Conservation (phyloP, 2,329 filamentous ascomycete genomes). For the Colletotrichum limetticola region DNA sequence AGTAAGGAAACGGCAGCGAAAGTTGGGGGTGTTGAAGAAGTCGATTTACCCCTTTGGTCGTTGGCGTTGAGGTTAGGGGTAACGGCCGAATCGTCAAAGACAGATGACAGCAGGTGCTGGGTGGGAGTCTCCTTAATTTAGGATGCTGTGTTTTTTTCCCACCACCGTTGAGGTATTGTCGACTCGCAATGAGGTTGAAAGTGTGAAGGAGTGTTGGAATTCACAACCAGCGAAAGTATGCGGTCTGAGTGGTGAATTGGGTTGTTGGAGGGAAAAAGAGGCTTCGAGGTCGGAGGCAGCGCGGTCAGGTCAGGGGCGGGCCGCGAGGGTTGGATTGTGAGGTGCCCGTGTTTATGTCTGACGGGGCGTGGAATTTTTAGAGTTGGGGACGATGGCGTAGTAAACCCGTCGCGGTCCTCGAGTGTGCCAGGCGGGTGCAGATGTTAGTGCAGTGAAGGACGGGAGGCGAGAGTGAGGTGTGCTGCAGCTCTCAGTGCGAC, state of each 20-base stretch:
- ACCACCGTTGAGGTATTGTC: background rate
- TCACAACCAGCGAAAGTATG: conserved; percentile 3
- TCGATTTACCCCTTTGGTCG: conserved; percentile 34
- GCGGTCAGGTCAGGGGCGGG: conserved; percentile 29
- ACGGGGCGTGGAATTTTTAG: conserved; percentile 35
- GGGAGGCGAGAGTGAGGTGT: background rate
- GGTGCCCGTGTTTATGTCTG: conserved; percentile 30
- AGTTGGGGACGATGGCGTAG: conserved; percentile 36
- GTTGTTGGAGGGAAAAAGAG: conserved; percentile 16
- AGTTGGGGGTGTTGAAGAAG: conserved; percentile 7
- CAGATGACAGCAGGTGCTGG: conserved; percentile 16
- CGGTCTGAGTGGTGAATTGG: conserved; percentile 7
- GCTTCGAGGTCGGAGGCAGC: conserved; percentile 7
- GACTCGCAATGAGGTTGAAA: conserved; percentile 11
- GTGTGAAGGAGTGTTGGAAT: background rate
- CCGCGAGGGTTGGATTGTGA: conserved; percentile 29
- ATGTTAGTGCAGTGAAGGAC: background rate
- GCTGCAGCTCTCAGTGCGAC: background rate
- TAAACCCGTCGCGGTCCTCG: conserved; percentile 27
- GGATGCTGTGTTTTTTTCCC: background rate
- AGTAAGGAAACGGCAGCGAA: conserved; percentile 1
- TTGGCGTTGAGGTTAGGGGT: conserved; percentile 33
- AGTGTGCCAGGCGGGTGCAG: conserved; percentile 19
- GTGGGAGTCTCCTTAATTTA: conserved; percentile 7
- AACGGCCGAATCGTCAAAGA: conserved; percentile 32